Base-by-base conservation (phyloP, 2,329 filamentous ascomycete genomes). In the Calonectria henricotiae region DNA sequence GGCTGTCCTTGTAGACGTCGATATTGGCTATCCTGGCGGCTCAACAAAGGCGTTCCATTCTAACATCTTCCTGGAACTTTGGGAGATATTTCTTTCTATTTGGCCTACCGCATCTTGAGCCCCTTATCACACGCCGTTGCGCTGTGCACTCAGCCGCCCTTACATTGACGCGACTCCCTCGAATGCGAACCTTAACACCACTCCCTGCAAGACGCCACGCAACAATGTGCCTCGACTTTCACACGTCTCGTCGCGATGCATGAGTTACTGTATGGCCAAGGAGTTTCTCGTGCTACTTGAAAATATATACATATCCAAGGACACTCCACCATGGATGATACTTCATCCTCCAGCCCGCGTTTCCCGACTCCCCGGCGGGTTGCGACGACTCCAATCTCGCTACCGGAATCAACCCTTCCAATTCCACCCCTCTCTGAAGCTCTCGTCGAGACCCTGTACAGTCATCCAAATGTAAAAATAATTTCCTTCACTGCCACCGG, bases 391-490 rank as follows among this genome's bases (percentile, higher is more conserved):
- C 83, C 85, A 11, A 74, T 79, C 44, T 69, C 79, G 49, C 61
- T 70, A 41, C 66, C 75, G 60, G 71, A 72, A 32, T 63, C 70
- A 32, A 60, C 75, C 79, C 70, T 73, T 69, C 62, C 76, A 54
- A 68, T 71, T n/a, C n/a, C 67, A 25, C 27, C 67, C 8, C 55
- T 65, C 30, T 67, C 72, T 8, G 73, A 76, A 23, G 68, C 69
- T 54, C 41, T 79, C 7, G 86, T 93, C 74, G 92, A 94, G 80
- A 93, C 91, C 2, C 87, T 97, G 5, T 96, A 93, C 79, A 90
- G 89, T 68, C 93, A 95, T 76, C 89, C 92, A 0, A 89, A 89
- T 49, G 91, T 91, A 69, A 94, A 91, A 78, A 93, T 97, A 71
- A 83, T 89, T 47, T 82, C 88, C 15, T 89, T 90, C 74, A 86